These are phyloP conservation scores for Phragmites australis DNA, from an alignment of 176 grass and related monocot species.

Conservation along the genomic window DNA sequence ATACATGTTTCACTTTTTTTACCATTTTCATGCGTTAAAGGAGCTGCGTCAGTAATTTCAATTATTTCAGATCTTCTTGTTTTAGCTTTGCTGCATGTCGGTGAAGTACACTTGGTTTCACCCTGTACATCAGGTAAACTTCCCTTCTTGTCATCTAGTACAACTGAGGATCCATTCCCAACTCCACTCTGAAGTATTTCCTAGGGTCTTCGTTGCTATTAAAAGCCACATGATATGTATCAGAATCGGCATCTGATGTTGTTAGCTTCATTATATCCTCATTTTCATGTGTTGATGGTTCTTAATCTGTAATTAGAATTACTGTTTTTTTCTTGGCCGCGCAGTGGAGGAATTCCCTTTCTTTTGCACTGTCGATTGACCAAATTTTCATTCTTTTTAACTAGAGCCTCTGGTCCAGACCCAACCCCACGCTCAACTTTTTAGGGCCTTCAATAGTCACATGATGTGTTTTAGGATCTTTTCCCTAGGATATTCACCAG, in stretches of 20 bases:
- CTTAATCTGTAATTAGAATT: constrained; percentile 15
- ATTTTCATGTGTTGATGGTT: not conserved
- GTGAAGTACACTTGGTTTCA: not conserved
- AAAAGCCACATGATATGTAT: not conserved
- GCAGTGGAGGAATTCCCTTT: constrained; percentile 9
- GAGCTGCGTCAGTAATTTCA: not conserved
- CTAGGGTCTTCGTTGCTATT: constrained; percentile 14
- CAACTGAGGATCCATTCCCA: constrained; percentile 1
- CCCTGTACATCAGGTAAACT: constrained; percentile 9
- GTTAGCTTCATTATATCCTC: not conserved
- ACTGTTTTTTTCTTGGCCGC: not conserved
- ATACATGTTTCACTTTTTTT: not conserved
- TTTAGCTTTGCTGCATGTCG: not conserved
- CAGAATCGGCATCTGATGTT: constrained; percentile 31
- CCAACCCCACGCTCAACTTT: not conserved
- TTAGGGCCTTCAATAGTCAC: not conserved
- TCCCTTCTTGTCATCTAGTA: not conserved
- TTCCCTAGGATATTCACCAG: not conserved
- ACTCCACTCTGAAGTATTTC: constrained; percentile 8
- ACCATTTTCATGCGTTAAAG: constrained; percentile 9
- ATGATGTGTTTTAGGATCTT: not conserved
- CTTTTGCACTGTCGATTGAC: constrained; percentile 8
- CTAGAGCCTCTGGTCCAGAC: not conserved
- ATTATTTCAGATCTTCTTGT: not conserved
- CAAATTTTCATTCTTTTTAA: constrained; percentile 5